Conservation (phyloP, 164 flowering plant species). For the Nelumbo lutea region DNA sequence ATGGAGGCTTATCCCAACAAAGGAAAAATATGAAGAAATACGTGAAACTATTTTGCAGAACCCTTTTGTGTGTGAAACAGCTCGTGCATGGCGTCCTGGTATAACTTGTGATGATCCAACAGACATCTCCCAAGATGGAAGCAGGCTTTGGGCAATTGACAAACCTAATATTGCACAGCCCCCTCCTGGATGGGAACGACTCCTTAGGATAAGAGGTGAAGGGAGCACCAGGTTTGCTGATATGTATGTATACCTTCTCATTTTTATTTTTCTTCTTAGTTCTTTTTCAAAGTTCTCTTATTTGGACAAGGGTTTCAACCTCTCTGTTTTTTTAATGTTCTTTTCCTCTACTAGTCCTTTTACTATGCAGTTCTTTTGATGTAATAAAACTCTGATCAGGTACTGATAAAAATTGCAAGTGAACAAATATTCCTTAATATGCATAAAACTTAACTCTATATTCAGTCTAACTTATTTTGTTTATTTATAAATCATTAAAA, state of each 20-base stretch:
- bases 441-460: too few species aligned
- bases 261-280: conserved; percentile 3
- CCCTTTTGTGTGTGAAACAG: conserved; percentile 71
- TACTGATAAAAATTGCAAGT: too few species aligned
- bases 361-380: too few species aligned
- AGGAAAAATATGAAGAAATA: conserved; percentile 87
- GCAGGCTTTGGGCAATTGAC: conserved; percentile 93
- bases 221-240: conserved; percentile 93
- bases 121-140: conserved; percentile 82
- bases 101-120: conserved; percentile 74
- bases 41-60: conserved; percentile 59
- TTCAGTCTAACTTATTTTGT: too few species aligned
- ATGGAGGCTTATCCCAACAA: conserved; percentile 90
- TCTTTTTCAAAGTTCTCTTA: not conserved
- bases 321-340: not conserved
- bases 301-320: not conserved
- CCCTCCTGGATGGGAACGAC: conserved; percentile 88
- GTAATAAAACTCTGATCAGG: too few species aligned
- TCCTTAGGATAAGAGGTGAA: conserved; percentile 70
- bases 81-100: conserved; percentile 71
- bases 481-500: too few species aligned
- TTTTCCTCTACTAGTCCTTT: too few species aligned
- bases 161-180: conserved; percentile 85
- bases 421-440: too few species aligned
- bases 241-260: conserved; percentile 52